These are phyloP conservation scores for Aspergillus campestris DNA, from an alignment of 495 filamentous ascomycete genomes.

Conservation along the genomic window DNA sequence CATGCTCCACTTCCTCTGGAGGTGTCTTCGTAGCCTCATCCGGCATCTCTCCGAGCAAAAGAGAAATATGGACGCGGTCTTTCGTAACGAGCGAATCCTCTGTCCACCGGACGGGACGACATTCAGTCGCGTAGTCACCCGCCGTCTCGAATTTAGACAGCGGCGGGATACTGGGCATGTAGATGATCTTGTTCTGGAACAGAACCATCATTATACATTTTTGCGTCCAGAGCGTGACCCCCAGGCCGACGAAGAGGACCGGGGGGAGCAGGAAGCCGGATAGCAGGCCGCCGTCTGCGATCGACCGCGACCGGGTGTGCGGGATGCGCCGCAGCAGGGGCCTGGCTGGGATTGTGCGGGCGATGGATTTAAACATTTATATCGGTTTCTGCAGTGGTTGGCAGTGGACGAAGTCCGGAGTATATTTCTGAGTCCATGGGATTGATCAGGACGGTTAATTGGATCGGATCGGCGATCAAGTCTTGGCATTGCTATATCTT, in stretches of 20 bases:
- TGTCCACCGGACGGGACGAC: constrained; percentile 53
- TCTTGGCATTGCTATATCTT: no score
- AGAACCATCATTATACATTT: constrained; percentile 75
- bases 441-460: no score
- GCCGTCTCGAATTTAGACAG: constrained; percentile 46
- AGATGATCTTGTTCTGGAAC: constrained; percentile 79
- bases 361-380: no score
- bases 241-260: constrained; percentile 54
- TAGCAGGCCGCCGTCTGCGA: no score
- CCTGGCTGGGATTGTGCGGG: no score
- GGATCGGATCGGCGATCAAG: no score
- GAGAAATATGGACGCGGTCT: no score
- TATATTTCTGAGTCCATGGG: no score
- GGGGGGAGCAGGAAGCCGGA: constrained; percentile 48
- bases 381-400: no score
- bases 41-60: constrained; percentile 10
- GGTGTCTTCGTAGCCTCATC: neutral
- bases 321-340: no score
- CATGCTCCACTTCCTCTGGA: constrained; percentile 2
- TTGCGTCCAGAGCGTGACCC: constrained; percentile 63
- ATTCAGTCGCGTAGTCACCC: constrained; percentile 47
- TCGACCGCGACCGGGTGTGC: no score
- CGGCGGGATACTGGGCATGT: constrained; percentile 67
- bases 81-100: constrained; percentile 35
- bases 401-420: no score